Evolutionary conservation across 805 yeast species (phyloP).

Genomic region (Isabelozyma pseudorhagii): DNA sequence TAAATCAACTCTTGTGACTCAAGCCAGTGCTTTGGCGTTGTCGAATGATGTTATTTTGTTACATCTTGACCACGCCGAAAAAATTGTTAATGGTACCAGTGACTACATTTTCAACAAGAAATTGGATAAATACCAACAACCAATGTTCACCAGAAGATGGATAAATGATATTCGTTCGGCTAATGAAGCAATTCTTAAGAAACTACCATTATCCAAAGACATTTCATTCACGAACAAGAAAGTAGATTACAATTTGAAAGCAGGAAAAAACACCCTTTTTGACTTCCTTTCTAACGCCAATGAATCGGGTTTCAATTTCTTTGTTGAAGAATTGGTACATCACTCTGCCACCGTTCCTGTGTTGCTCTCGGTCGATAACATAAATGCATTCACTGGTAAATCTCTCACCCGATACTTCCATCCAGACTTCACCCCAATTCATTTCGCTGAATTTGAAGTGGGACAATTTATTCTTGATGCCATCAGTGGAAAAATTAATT

Average conservation of each 20-base stretch:
- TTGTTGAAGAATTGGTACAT: conserved; percentile 52
- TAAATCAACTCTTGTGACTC: conserved; percentile 69
- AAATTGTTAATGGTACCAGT: conserved; percentile 66
- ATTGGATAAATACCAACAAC: conserved; percentile 62
- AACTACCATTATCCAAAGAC: conserved; percentile 33
- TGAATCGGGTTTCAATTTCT: conserved; percentile 48
- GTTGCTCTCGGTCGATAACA: conserved; percentile 68
- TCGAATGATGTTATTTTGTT: conserved; percentile 45
- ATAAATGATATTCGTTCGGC: conserved; percentile 43
- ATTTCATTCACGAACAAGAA: conserved; percentile 29
- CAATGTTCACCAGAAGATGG: conserved; percentile 66
- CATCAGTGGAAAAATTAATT: conserved; percentile 49
- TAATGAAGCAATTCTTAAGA: conserved; percentile 31
- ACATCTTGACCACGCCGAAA: conserved; percentile 61
- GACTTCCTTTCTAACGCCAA: conserved; percentile 43
- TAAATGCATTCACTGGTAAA: conserved; percentile 57
- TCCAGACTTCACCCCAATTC: conserved; percentile 51
- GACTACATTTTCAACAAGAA: conserved; percentile 60
- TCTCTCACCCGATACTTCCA: conserved; percentile 61
- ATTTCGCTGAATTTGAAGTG: conserved; percentile 61
- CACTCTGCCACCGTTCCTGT: conserved; percentile 54
- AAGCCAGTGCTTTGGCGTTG: conserved; percentile 57
- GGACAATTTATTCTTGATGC: conserved; percentile 54
- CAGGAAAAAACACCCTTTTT: conserved; percentile 33
- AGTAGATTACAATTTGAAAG: conserved; percentile 28